Conservation (phyloP, 2,329 filamentous ascomycete genomes). For the Monosporascus sp. region DNA sequence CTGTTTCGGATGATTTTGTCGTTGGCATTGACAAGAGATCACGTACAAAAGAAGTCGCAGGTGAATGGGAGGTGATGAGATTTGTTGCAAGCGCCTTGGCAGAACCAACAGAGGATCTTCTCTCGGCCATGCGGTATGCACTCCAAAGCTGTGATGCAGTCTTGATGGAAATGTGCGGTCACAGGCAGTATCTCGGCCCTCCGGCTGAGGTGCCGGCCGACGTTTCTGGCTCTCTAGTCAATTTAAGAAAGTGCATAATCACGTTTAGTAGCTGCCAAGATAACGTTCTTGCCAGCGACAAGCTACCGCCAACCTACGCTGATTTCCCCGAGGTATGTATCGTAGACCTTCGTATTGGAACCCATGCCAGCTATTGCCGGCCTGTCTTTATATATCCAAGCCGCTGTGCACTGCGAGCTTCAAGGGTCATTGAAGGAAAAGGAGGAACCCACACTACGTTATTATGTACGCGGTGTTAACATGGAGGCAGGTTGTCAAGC, state of each 20-base stretch:
- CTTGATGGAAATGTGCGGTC: conserved; percentile 48
- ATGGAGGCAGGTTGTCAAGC: conserved; percentile 33
- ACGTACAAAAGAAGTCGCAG: conserved; percentile 9
- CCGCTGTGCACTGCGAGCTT: too few relatives aligned
- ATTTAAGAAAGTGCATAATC: conserved; percentile 36
- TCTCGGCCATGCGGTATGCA: conserved; percentile 39
- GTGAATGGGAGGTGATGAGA: conserved; percentile 17
- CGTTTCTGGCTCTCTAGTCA: conserved; percentile 31
- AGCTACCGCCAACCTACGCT: conserved; percentile 39
- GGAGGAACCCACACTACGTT: neutral
- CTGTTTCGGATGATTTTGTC: conserved; percentile 22
- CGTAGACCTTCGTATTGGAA: neutral
- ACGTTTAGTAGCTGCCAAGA: conserved; percentile 43
- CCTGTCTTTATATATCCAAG: too few relatives aligned
- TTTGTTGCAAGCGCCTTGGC: conserved; percentile 31
- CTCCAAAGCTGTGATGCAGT: conserved; percentile 44
- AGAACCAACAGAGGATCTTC: conserved; percentile 39
- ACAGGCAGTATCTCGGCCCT: conserved; percentile 42
- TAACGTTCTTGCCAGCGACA: conserved; percentile 37
- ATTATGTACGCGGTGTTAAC: neutral
- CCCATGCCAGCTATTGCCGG: too few relatives aligned
- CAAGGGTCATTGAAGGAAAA: too few relatives aligned
- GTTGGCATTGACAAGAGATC: conserved; percentile 28
- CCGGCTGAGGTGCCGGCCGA: conserved; percentile 35
- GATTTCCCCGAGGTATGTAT: conserved; percentile 34